phyloP scores from a whole-genome alignment of 208 protist genomes.

The Angomonas deanei region DNA sequence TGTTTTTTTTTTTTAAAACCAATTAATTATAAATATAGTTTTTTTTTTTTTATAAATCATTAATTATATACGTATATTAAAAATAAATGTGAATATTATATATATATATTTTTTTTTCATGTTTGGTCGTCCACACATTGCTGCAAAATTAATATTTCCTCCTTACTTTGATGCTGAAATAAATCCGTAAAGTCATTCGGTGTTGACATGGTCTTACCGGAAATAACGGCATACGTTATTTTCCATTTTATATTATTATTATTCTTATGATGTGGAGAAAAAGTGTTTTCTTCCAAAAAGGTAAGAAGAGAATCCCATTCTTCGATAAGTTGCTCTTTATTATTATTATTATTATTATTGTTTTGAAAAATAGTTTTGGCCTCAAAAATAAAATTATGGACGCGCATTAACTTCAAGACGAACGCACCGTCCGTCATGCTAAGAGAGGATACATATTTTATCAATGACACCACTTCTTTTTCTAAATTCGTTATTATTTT shows the following conservation, averaged over 20 bases:
- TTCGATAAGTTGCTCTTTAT: too few relatives aligned
- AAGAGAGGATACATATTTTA: too few relatives aligned
- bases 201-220: constrained; percentile 40
- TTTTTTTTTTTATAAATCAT: not conserved
- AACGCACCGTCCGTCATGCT: too few relatives aligned
- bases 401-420: too few relatives aligned
- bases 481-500: too few relatives aligned
- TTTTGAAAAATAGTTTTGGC: too few relatives aligned
- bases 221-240: constrained; percentile 46
- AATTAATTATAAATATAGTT: constrained; percentile 4
- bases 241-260: constrained; percentile 40
- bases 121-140: constrained; percentile 36
- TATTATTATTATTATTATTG: too few relatives aligned
- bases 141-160: constrained; percentile 72
- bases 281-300: not conserved
- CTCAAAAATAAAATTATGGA: too few relatives aligned
- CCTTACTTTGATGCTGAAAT: constrained; percentile 27
- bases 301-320: not conserved
- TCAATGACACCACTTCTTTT: too few relatives aligned
- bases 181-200: constrained; percentile 45
- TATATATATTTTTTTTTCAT: not conserved
- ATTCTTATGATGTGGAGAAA: not conserved
- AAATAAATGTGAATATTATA: constrained; percentile 5
- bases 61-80: not conserved
- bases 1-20: not conserved